Percentiles rank a stretch among this genome's conserved stretches.
Evolutionary conservation across 352 stramenopile genomes (phyloP).

Genomic region (Phytophthora cajani): DNA sequence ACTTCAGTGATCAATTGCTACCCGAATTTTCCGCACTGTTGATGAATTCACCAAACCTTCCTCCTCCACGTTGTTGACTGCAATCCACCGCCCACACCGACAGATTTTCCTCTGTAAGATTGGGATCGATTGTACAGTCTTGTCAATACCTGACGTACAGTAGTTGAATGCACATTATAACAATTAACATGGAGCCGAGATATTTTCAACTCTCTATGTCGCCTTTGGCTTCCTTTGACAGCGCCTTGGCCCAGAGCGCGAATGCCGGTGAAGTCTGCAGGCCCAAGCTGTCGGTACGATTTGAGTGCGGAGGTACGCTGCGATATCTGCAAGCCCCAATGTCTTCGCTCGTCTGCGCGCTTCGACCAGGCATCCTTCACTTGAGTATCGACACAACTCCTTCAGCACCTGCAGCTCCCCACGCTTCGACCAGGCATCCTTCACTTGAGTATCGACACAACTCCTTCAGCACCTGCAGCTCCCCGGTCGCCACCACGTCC

Average conservation of each 20-base stretch:
- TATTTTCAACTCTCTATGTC: too few relatives aligned
- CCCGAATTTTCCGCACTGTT: too few relatives aligned
- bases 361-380: conserved; percentile 41
- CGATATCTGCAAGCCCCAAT: conserved; percentile 27
- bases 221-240: conserved; percentile 32
- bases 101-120: too few relatives aligned
- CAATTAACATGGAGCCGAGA: too few relatives aligned
- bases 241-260: conserved; percentile 24
- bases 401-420: conserved; percentile 33
- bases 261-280: conserved; percentile 34
- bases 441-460: conserved; percentile 40
- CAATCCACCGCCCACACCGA: too few relatives aligned
- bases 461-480: conserved; percentile 31
- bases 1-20: too few relatives aligned
- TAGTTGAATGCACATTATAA: too few relatives aligned
- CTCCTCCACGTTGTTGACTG: too few relatives aligned
- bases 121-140: too few relatives aligned
- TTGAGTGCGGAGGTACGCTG: conserved; percentile 26
- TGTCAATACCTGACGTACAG: too few relatives aligned
- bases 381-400: conserved; percentile 38
- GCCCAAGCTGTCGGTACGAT: conserved; percentile 32
- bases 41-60: too few relatives aligned
- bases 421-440: conserved; percentile 40
- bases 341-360: conserved; percentile 34
- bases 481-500: conserved; percentile 37